Evolutionary conservation across 1,284 basidiomycete species (phyloP), one percentile per base, ranked within the genome.

Genomic region (Neolentinus lepideus): DNA sequence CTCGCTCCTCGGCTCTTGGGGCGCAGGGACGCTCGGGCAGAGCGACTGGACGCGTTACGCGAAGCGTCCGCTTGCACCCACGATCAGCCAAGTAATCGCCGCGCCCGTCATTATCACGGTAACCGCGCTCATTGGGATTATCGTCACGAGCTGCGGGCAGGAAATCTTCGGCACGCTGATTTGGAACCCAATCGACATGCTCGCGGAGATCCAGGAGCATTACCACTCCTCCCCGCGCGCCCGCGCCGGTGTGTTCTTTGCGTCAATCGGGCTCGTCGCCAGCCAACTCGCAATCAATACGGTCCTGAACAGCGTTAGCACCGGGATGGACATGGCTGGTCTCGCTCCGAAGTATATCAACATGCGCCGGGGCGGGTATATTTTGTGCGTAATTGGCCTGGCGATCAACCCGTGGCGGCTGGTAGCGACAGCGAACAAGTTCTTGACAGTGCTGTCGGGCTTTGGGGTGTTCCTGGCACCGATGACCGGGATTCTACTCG

Each of bases 1-100:
- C 35, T 51, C 57, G 26, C 52, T 59, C 33, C 57, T 59, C 25
- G 58, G 58, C 35, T 47, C 46, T 16, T 58, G 57, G 59, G 61
- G 60, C 50, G 58, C 54, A 43, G 61, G 61, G 22, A 59, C 59
- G 21, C 57, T 61, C 14, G 58, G 58, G 9, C 61, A 62, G 52
- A 62, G 61, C 47, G 61, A 62, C 53, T 62, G 61, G 61, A 62
- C 61, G 45, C 55, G 61, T 27, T 62, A 62, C 35, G 61, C 61
- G 31, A 58, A 56, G 52, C 52, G 56, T 31, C 60, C 61, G 11
- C 61, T 53, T n/a, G 60, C 60, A 21, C 60, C 60, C 8, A 61
- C 60, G 12, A 31, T 61, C n/a, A 59, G 58, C 10, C 60, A 61
- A 54, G 31, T 61, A 25, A 24, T 61, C 54, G 57, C 57, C 22